Conservation (phyloP, 192 early-diverging fungal genomes). For the Glomus cerebriforme region DNA sequence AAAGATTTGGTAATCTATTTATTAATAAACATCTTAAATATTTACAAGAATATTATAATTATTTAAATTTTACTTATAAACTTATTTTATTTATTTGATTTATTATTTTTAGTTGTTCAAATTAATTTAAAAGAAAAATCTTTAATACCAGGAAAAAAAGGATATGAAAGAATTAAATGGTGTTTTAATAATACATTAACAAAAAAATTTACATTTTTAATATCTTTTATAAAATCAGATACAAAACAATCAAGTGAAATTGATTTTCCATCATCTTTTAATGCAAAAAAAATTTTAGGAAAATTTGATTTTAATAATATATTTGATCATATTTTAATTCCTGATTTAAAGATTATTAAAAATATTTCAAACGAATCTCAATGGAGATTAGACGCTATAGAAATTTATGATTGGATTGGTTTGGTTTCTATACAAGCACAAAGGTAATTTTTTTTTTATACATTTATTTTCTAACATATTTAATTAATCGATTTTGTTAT, state of each 20-base stretch:
- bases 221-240: constrained; percentile 33
- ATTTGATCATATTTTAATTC: constrained; percentile 32
- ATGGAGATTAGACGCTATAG: constrained; percentile 38
- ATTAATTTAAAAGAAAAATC: constrained; percentile 38
- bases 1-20: constrained; percentile 40
- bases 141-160: constrained; percentile 48
- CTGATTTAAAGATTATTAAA: constrained; percentile 38
- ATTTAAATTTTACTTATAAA: not conserved
- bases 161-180: constrained; percentile 51
- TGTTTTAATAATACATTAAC: constrained; percentile 48
- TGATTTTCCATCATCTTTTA: constrained; percentile 34
- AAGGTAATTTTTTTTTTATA: constrained; percentile 33
- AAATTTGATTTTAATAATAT: constrained; percentile 19
- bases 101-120: constrained; percentile 37
- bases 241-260: constrained; percentile 34
- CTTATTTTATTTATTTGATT: not conserved
- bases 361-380: constrained; percentile 36
- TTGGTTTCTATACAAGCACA: constrained; percentile 39
- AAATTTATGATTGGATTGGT: constrained; percentile 51
- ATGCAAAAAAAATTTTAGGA: constrained; percentile 28
- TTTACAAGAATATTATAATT: too few relatives aligned
- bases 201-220: constrained; percentile 39
- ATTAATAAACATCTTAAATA: too few relatives aligned
- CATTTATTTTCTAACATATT: not conserved
- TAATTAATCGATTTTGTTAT: not conserved